Evolutionary conservation across 2,329 filamentous ascomycete genomes (phyloP).

Genomic region (Seiridium unicorne): DNA sequence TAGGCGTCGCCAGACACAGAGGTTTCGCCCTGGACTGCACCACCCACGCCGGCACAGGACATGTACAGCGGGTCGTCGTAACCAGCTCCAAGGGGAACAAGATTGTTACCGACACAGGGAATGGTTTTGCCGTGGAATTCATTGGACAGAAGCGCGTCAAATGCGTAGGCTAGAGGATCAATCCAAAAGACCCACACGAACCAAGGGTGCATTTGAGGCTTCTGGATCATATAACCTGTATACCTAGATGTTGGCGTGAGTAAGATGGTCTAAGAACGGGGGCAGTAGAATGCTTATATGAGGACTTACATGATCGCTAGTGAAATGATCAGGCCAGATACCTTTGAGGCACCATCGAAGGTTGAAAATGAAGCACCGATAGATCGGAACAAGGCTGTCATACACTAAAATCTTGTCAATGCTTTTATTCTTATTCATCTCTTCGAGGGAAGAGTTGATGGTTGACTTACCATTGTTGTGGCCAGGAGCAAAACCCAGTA

Average conservation of each 20-base stretch:
- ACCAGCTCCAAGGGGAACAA: slow-evolving; percentile 49
- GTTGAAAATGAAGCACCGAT: slow-evolving; percentile 54
- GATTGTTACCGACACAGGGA: slow-evolving; percentile 45
- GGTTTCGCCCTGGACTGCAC: slow-evolving; percentile 47
- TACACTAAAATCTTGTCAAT: slow-evolving; percentile 32
- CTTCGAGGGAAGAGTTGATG: too few species aligned
- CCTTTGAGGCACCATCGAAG: slow-evolving; percentile 59
- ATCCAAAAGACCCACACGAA: slow-evolving; percentile 64
- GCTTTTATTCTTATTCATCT: neutral
- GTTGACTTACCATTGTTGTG: slow-evolving; percentile 44
- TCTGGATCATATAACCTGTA: slow-evolving; percentile 62
- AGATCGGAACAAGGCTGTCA: slow-evolving; percentile 58
- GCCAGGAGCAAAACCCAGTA: slow-evolving; percentile 55
- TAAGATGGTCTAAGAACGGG: neutral
- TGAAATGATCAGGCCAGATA: slow-evolving; percentile 48
- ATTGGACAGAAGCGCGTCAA: slow-evolving; percentile 67
- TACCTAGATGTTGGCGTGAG: slow-evolving; percentile 35
- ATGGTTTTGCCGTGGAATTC: slow-evolving; percentile 63
- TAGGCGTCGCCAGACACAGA: slow-evolving; percentile 59
- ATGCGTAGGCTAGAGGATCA: slow-evolving; percentile 67
- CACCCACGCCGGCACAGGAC: slow-evolving; percentile 57
- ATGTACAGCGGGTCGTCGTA: slow-evolving; percentile 43
- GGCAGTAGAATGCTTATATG: too few species aligned
- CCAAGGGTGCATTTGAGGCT: slow-evolving; percentile 62
- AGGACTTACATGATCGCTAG: slow-evolving; percentile 18